phyloP scores from a whole-genome alignment of 1,284 basidiomycete species.

The Sanguinoderma infundibulare region DNA sequence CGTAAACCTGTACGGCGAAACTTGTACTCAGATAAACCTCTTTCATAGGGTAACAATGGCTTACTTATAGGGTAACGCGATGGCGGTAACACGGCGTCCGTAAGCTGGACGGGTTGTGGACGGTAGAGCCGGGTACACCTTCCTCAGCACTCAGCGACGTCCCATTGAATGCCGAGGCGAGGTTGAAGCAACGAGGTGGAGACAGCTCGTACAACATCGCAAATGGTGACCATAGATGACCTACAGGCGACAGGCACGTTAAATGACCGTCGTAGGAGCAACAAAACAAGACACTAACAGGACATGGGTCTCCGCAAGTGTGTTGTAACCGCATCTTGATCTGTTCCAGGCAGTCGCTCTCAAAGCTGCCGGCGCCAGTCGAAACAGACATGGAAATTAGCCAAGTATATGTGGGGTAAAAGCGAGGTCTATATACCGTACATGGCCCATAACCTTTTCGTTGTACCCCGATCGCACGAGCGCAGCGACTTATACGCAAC shows the following conservation, averaged over 20 bases:
- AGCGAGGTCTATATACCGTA: constrained; percentile 47
- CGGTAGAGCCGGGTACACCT: constrained; percentile 76
- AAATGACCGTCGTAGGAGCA: neutral
- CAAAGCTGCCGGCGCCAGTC: constrained; percentile 44
- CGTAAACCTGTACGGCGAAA: too few species aligned
- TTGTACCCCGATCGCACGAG: too few species aligned
- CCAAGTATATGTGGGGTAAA: too few species aligned
- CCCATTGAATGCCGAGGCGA: constrained; percentile 56
- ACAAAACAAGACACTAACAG: constrained; percentile 47
- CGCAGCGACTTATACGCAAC: too few species aligned
- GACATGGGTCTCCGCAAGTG: constrained; percentile 62
- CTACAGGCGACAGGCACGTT: constrained; percentile 38
- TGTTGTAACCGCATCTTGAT: constrained; percentile 72
- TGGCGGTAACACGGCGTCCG: too few species aligned
- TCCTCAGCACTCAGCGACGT: constrained; percentile 80
- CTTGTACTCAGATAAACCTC: too few species aligned
- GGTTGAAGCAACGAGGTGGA: constrained; percentile 67
- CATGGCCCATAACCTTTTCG: constrained; percentile 64
- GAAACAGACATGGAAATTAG: neutral
- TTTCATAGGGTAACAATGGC: too few species aligned
- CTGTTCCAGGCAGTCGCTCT: constrained; percentile 70
- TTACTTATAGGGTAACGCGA: too few species aligned
- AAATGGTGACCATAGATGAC: constrained; percentile 65
- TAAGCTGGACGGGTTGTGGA: constrained; percentile 78
- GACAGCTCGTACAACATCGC: constrained; percentile 60